Evolutionary conservation across 495 filamentous ascomycete species (phyloP), one percentile per base, ranked within the genome.

Genomic region (Aspergillus taichungensis): DNA sequence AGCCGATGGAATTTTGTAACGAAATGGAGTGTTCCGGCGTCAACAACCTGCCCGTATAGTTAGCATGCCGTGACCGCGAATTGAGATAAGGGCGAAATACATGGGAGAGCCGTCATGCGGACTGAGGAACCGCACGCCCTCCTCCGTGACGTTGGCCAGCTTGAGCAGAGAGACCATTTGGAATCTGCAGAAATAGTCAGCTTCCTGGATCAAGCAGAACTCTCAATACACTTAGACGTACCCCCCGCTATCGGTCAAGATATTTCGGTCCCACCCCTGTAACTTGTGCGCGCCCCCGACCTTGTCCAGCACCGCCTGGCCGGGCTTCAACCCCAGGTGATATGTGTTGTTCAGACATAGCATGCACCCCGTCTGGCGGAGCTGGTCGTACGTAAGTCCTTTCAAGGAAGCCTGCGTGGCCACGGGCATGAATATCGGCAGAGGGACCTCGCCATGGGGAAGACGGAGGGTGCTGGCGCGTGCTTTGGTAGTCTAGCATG

Each of bases 141-240:
- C 86, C 62, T 99, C 92, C 18, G 94, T 96, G 46, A 97, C 79
- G 46, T 82, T 88, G 34, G 92, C 91, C 13, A 97, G 78, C 55
- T 95, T 84, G n/a, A 96, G 78, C 8, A 99, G 73, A 32, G 87
- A 94, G 11, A 99, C 94, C 90, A 97, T 97, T 63, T 99, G 92
- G 64, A 97, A 99, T 34, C 92, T 95, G 55, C 40, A 45, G 31
- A 10, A 27, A 35, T 0, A 33, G 31, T 47, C 27, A 48, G 40
- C 9, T 13, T 29, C 11, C 35, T 5, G 7, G 5, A 2, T n/a
- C 8, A 3, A 9, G 38, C 6, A 52, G 30, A 30, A 12, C 6
- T 31, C 33, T 13, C 18, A 29, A 9, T 28, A 32, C 46, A 34
- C 8, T 40, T 8, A 31, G 30, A 51, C 87, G 60, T 66, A 95